Conservation (phyloP, 2,329 filamentous ascomycete species). For the Monilinia fructicola region DNA sequence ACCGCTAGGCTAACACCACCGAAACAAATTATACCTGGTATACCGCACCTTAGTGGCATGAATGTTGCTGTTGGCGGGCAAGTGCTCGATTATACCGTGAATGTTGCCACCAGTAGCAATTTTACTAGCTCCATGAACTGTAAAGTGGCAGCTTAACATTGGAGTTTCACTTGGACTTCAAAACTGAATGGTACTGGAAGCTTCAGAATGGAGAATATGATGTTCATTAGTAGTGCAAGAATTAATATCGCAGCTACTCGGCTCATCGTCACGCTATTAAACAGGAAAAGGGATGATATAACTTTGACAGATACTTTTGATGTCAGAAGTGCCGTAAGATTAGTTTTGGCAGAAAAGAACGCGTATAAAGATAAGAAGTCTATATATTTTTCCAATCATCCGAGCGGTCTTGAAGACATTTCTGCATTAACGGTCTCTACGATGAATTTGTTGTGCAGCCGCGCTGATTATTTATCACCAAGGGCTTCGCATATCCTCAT, state of each 20-base stretch:
- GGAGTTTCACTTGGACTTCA: constrained; percentile 27
- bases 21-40: constrained; percentile 62
- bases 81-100: constrained; percentile 59
- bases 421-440: constrained; percentile 57
- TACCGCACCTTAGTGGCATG: constrained; percentile 64
- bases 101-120: constrained; percentile 57
- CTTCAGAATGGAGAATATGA: constrained; percentile 58
- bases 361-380: constrained; percentile 47
- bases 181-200: constrained; percentile 50
- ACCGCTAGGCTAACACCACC: constrained; percentile 54
- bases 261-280: constrained; percentile 23
- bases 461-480: constrained; percentile 40
- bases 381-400: constrained; percentile 62
- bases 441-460: constrained; percentile 38
- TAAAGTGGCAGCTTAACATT: constrained; percentile 18
- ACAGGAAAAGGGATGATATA: constrained; percentile 40
- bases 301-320: constrained; percentile 62
- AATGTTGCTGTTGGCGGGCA: constrained; percentile 53
- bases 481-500: constrained; percentile 39
- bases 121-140: constrained; percentile 54
- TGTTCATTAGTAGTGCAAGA: constrained; percentile 29
- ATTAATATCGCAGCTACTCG: constrained; percentile 26
- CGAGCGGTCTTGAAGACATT: constrained; percentile 56
- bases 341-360: constrained; percentile 53
- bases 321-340: constrained; percentile 61